These are phyloP conservation scores for Entomortierella lignicola DNA, from an alignment of 192 early-diverging fungal genomes.

Conservation along the genomic window DNA sequence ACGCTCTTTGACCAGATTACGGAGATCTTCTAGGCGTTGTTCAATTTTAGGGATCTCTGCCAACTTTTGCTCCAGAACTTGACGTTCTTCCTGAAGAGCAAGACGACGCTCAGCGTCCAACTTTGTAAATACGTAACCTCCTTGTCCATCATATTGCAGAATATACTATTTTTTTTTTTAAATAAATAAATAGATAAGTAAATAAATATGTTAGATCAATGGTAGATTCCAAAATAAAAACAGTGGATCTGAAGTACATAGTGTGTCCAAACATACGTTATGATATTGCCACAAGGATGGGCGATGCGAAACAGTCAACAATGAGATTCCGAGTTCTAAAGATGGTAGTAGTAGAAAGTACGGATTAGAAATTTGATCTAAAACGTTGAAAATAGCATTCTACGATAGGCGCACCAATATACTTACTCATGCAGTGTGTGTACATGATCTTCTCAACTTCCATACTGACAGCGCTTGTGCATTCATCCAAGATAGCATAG, in stretches of 20 bases:
- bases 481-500: conserved; percentile 98
- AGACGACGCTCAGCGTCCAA: conserved; percentile 89
- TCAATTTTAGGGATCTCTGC: conserved; percentile 84
- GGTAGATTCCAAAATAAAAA: no score
- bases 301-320: conserved; percentile 96
- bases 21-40: conserved; percentile 73
- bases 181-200: background rate
- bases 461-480: conserved; percentile 89
- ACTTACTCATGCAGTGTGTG: conserved; percentile 73
- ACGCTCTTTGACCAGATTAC: conserved; percentile 58
- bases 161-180: no score
- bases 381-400: background rate
- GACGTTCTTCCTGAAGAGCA: conserved; percentile 93
- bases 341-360: conserved; percentile 2
- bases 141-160: conserved; percentile 95
- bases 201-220: no score
- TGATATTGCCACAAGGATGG: conserved; percentile 98
- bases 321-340: conserved; percentile 84
- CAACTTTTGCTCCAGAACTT: conserved; percentile 79
- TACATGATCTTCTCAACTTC: conserved; percentile 95
- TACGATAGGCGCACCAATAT: background rate
- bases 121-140: conserved; percentile 93
- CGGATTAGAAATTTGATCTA: no score
- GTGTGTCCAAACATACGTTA: conserved; percentile 61
- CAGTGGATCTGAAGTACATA: background rate